phyloP scores from a whole-genome alignment of 2,329 filamentous ascomycete genomes.

The Eutypella sp. region DNA sequence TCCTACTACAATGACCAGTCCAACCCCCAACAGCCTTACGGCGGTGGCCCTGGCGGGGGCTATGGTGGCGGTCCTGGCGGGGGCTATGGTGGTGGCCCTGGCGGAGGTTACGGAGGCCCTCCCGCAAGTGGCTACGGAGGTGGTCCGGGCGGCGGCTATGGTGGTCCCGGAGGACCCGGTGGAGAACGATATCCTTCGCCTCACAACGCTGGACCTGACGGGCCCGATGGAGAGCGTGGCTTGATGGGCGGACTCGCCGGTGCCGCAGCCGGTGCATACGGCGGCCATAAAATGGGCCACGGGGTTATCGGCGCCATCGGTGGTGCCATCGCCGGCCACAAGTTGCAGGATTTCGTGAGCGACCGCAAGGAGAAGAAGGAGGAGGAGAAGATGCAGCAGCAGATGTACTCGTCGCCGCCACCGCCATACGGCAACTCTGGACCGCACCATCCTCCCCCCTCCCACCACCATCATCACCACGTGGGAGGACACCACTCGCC shows the following conservation, averaged over 20 bases:
- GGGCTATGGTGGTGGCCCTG: background rate
- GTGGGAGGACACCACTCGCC: conserved; percentile 4
- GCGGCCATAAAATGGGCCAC: conserved; percentile 35
- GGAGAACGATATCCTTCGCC: conserved; percentile 5
- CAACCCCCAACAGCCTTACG: conserved; percentile 5
- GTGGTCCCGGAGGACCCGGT: background rate
- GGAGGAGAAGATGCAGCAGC: conserved; percentile 18
- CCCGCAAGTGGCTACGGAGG: too few species aligned
- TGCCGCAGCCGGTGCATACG: conserved; percentile 35
- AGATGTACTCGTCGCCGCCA: conserved; percentile 8
- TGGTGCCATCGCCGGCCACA: conserved; percentile 37
- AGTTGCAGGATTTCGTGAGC: conserved; percentile 33
- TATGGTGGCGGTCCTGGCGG: background rate
- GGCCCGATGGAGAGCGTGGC: conserved; percentile 35
- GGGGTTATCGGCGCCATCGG: conserved; percentile 34
- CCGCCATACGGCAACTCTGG: conserved; percentile 4
- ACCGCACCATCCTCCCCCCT: background rate
- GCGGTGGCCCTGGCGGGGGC: background rate
- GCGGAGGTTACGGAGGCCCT: too few species aligned
- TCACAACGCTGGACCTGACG: conserved; percentile 13
- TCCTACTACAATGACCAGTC: conserved; percentile 10
- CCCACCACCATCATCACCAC: conserved; percentile 7
- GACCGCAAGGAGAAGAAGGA: conserved; percentile 36
- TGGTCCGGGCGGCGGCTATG: too few species aligned
- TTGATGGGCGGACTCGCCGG: conserved; percentile 36